Percentiles rank a stretch among this genome's conserved stretches.
Conservation (phyloP, 768 basidiomycete species). For the Russula virescens region DNA sequence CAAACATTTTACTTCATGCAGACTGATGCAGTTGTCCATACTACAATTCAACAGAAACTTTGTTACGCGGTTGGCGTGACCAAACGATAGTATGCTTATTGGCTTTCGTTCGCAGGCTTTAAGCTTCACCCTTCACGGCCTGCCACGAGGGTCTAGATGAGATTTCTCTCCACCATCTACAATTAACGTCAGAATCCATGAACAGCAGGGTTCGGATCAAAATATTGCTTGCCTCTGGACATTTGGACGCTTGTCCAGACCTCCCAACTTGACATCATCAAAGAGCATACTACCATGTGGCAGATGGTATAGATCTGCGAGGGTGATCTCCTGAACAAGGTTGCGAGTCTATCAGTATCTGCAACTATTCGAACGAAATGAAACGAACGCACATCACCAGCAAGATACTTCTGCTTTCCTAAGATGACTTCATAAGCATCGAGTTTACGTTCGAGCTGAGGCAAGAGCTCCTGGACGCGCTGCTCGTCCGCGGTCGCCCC, state of each 20-base stretch:
- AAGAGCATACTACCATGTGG: background rate
- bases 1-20: too few relatives aligned
- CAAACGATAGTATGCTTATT: too few relatives aligned
- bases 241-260: conserved; percentile 3
- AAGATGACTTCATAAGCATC: conserved; percentile 9
- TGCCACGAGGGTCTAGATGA: too few relatives aligned
- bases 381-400: conserved; percentile 6
- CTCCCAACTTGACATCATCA: background rate
- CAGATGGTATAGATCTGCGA: conserved; percentile 13
- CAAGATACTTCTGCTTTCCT: conserved; percentile 17
- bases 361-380: background rate
- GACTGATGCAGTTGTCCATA: too few relatives aligned
- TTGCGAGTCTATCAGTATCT: background rate
- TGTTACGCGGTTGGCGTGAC: too few relatives aligned
- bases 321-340: conserved; percentile 1
- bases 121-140: too few relatives aligned
- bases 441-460: background rate
- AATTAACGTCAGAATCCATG: background rate
- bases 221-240: background rate
- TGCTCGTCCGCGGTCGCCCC: background rate
- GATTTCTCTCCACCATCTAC: too few relatives aligned
- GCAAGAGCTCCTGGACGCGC: background rate
- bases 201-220: background rate
- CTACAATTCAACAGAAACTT: too few relatives aligned
- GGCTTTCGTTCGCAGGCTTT: too few relatives aligned